Conservation (phyloP, 768 basidiomycete species). For the Russula virescens region DNA sequence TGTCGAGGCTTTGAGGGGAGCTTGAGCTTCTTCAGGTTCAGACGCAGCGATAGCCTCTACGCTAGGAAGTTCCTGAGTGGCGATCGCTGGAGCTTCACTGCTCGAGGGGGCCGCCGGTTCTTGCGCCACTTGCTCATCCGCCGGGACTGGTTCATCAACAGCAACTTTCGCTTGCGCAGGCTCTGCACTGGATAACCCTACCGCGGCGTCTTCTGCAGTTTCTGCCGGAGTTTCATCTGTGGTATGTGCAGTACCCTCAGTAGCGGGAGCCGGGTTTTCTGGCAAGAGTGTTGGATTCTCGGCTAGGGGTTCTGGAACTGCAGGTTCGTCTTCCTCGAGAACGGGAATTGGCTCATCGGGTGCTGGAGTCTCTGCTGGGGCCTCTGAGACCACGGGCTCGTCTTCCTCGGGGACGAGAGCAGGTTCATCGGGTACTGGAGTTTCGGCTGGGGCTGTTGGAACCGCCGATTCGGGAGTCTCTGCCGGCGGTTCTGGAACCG, state of each 20-base stretch:
- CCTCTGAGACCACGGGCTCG: too few relatives aligned
- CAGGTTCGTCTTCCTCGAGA: neutral
- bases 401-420: too few relatives aligned
- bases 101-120: neutral
- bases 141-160: neutral
- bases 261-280: neutral
- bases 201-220: neutral
- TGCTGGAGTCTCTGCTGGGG: neutral
- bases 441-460: too few relatives aligned
- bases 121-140: constrained; percentile 1
- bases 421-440: too few relatives aligned
- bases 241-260: neutral
- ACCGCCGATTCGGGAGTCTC: too few relatives aligned
- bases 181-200: neutral
- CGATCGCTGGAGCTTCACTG: neutral
- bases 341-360: neutral
- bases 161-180: neutral
- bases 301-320: neutral
- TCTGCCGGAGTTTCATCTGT: neutral
- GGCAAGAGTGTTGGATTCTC: neutral
- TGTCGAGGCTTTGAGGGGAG: neutral
- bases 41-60: neutral
- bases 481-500: too few relatives aligned
- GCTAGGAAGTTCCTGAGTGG: neutral
- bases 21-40: constrained; percentile 8